A percentile compares a stretch with the other conserved stretches of the same genome.
Conservation (phyloP, 345 rosid species). For the Sonneratia alba region DNA sequence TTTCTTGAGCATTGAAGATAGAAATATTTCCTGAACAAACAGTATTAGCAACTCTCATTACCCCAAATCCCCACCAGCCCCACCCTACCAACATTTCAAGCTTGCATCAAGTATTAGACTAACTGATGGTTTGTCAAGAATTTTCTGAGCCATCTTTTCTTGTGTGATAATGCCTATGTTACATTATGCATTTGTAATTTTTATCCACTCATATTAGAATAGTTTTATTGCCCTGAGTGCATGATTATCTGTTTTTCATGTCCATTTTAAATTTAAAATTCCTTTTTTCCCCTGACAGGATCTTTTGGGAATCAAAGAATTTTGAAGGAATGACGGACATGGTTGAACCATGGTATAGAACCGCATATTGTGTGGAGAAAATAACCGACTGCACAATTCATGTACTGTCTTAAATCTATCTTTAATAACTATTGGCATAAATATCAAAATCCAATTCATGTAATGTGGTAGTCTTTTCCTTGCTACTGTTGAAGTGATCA, state of each 20-base stretch:
- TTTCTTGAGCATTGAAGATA: not conserved
- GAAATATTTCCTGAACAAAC: not conserved
- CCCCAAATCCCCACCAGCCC: no score
- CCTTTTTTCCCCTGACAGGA: constrained; percentile 30
- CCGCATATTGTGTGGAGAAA: constrained; percentile 63
- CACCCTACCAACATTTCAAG: no score
- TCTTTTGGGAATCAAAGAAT: constrained; percentile 85
- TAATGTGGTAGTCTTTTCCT: no score
- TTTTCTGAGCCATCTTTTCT: not conserved
- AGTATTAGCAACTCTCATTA: no score
- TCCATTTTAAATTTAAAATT: not conserved
- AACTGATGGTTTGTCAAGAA: not conserved
- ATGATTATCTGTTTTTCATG: not conserved
- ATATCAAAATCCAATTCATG: not conserved
- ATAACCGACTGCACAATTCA: constrained; percentile 42
- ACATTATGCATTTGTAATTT: not conserved
- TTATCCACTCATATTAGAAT: no score
- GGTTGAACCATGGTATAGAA: constrained; percentile 91
- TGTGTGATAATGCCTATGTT: not conserved
- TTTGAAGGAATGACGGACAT: constrained; percentile 72
- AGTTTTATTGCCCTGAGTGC: not conserved
- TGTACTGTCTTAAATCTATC: constrained; percentile 25
- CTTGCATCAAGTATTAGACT: not conserved
- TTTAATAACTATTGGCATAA: not conserved
- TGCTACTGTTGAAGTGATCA: not conserved